These are phyloP conservation scores for Dactylellina cionopaga DNA, from an alignment of 2,329 filamentous ascomycete species.

Conservation along the genomic window DNA sequence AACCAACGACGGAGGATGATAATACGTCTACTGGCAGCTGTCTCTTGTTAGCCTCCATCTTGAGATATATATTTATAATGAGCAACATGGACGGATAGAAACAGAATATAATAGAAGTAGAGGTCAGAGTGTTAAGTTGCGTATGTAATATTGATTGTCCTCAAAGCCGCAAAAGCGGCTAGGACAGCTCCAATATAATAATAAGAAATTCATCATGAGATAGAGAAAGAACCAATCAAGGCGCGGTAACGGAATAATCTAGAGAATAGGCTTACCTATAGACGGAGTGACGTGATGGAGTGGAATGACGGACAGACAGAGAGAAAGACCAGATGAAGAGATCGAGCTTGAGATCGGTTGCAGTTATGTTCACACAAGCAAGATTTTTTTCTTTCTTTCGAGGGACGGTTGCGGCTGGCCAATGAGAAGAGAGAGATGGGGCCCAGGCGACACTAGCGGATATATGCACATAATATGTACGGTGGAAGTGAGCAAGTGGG, in stretches of 20 bases:
- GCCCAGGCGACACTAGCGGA: no score
- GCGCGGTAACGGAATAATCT: no score
- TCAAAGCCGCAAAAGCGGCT: constrained; percentile 65
- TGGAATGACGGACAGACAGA: not conserved
- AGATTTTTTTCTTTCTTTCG: constrained; percentile 1
- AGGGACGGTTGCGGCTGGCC: not conserved
- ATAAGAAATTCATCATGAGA: constrained; percentile 67
- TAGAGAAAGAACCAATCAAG: no score
- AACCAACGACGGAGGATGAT: no score
- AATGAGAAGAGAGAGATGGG: not conserved
- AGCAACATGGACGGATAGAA: constrained; percentile 47
- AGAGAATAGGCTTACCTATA: constrained; percentile 1
- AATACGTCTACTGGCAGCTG: not conserved
- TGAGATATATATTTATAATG: constrained; percentile 29
- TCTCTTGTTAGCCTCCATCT: constrained; percentile 1
- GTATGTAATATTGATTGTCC: constrained; percentile 71
- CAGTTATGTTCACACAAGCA: no score
- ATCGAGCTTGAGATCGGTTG: no score
- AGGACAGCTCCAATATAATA: constrained; percentile 81
- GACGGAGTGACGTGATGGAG: constrained; percentile 17
- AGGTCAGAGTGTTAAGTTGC: constrained; percentile 61
- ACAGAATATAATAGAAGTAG: constrained; percentile 57
- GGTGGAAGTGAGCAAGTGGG: not conserved
- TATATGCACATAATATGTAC: not conserved
- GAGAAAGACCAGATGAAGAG: not conserved